phyloP scores from a whole-genome alignment of 306 rosid genomes.

The Amphicarpaea edgeworthii region DNA sequence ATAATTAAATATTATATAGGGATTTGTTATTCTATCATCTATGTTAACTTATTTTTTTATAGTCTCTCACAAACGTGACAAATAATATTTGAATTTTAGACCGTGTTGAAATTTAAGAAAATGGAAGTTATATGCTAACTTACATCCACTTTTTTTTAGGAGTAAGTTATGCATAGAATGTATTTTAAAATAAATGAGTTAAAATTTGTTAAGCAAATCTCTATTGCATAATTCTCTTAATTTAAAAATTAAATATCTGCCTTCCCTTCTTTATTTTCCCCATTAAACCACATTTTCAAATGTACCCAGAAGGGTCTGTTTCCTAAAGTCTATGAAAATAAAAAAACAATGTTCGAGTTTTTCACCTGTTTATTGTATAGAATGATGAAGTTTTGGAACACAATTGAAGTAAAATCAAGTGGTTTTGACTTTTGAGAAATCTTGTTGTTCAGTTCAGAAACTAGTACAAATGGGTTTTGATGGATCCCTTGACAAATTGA shows the following conservation, averaged over 20 bases:
- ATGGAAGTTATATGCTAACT: no score
- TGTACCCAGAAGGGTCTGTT: not conserved
- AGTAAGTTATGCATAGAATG: no score
- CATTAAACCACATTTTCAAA: not conserved
- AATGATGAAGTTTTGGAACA: not conserved
- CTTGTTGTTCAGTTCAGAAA: not conserved
- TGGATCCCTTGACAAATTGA: slow-evolving; percentile 31
- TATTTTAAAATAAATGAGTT: no score
- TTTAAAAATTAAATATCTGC: not conserved
- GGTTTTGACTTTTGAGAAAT: not conserved
- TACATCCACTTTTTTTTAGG: no score
- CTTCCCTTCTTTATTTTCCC: not conserved
- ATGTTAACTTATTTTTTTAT: no score
- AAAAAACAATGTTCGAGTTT: not conserved
- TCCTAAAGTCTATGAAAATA: not conserved
- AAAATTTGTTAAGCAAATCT: no score
- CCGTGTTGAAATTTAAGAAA: no score
- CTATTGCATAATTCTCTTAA: not conserved
- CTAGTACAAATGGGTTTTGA: slow-evolving; percentile 5
- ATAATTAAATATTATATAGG: no score
- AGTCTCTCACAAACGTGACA: no score
- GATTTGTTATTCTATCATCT: no score
- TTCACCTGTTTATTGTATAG: not conserved
- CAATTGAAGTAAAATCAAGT: not conserved
- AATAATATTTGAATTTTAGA: no score